Base-by-base conservation (phyloP, 2,329 filamentous ascomycete species). In the Trichoderma brevicompactum region DNA sequence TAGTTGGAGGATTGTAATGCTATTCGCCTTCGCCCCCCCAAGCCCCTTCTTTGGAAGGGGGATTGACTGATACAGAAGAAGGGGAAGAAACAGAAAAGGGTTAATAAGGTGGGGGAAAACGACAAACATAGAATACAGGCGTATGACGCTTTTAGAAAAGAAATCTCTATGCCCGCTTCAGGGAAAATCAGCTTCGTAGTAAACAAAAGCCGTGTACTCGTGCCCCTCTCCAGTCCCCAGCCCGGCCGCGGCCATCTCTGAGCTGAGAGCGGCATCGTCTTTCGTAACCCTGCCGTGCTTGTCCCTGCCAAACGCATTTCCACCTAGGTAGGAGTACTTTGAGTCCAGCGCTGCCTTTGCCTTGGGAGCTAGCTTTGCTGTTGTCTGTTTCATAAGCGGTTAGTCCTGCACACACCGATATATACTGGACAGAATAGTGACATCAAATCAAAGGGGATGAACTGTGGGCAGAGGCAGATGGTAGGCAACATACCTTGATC, bases 171-270 rank as follows among this genome's bases (percentile, higher is more conserved):
- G 59, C 48, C 65, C 66, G 19, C 41, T 66, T 74, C 23, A 77
- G 56, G 83, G 82, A 65, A 98, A 88, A 75, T 95, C 92, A 75
- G 98, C 91, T 76, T 97, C 92, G 79, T 98, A 99, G 82, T 94
- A 97, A 75, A 98, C 95, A 79, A 96, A 99, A 46, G 95, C 90
- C 67, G 92, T 95, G 81, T 98, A 99, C 77, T 97, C 93, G 71
- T 86, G 83, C 62, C 89, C 89, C 66, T 93, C 91, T 17, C 87
- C 87, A 48, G 86, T 85, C 28, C 82, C 84, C 56, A 89, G 76
- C 32, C 87, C 90, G 4, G 89, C 89, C 3, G 90, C 89, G 46
- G 92, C 92, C 85, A 97, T 91, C 71, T 98, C 94, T 43, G 88
- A 90, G 48, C 91, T 88, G 74, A 92, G 79, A 34, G 87, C 83